phyloP scores from a whole-genome alignment of 1,284 basidiomycete genomes.

The Ustilago xerochloae region DNA sequence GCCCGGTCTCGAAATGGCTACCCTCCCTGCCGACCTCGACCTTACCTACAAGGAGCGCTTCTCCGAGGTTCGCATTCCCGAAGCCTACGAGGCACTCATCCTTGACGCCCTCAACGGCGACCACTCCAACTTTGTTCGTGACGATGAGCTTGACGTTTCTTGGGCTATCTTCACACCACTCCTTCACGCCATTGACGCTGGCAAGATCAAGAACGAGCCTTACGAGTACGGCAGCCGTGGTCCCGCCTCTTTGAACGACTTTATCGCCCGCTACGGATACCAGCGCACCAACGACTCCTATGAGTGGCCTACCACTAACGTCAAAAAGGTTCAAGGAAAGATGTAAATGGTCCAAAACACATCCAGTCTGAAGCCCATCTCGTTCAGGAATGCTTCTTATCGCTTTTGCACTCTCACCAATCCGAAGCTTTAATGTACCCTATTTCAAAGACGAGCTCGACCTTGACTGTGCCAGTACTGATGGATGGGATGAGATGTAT shows the following conservation, averaged over 20 bases:
- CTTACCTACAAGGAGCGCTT: constrained; percentile 65
- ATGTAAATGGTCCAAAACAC: constrained; percentile 37
- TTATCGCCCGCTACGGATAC: constrained; percentile 61
- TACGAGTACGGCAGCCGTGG: constrained; percentile 65
- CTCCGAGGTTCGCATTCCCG: constrained; percentile 61
- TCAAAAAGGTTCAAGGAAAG: constrained; percentile 55
- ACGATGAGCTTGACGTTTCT: constrained; percentile 67
- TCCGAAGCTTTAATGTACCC: constrained; percentile 1
- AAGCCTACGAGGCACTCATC: constrained; percentile 69
- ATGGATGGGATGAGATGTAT: too few species aligned
- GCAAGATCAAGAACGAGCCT: constrained; percentile 62
- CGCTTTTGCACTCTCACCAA: not conserved
- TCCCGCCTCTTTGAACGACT: constrained; percentile 61
- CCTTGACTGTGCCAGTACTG: not conserved
- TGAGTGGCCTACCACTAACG: constrained; percentile 61
- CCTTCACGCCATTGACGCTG: constrained; percentile 64
- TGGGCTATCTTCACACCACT: constrained; percentile 69
- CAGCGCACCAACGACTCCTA: constrained; percentile 56
- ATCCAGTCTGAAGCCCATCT: too few species aligned
- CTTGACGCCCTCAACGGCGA: constrained; percentile 67
- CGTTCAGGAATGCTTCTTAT: not conserved
- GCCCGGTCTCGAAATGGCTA: constrained; percentile 57
- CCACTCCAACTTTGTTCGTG: constrained; percentile 68
- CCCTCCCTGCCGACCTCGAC: constrained; percentile 60
- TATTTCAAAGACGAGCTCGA: not conserved